A percentile compares a stretch with the other conserved stretches of the same genome.
Evolutionary conservation across 352 stramenopile genomes (phyloP).

Genomic region (Pythium aquatile): DNA sequence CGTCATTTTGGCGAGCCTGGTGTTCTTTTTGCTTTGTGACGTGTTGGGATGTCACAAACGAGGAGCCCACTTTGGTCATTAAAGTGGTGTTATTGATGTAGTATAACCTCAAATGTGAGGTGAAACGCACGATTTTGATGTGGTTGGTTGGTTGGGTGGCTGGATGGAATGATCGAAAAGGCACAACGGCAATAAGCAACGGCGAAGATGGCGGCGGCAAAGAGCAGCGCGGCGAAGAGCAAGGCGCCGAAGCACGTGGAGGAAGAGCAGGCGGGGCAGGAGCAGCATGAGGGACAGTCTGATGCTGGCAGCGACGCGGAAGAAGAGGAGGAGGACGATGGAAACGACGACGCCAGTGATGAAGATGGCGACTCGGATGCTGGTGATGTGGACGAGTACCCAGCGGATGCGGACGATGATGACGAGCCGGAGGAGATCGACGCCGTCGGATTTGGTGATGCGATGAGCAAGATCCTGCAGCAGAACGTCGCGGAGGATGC

Average conservation of each 20-base stretch:
- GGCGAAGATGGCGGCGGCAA: conserved; percentile 17
- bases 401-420: conserved; percentile 26
- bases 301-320: conserved; percentile 6
- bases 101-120: conserved; percentile 19
- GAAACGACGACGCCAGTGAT: conserved; percentile 15
- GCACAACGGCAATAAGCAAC: conserved; percentile 21
- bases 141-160: conserved; percentile 29
- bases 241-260: conserved; percentile 15
- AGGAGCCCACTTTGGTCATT: conserved; percentile 9
- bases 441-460: conserved; percentile 79
- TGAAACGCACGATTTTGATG: conserved; percentile 23
- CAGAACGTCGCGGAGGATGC: conserved; percentile 69
- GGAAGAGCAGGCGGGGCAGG: conserved; percentile 2
- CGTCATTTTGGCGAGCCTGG: conserved; percentile 45
- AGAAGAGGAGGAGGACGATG: conserved; percentile 8
- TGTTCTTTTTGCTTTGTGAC: conserved; percentile 2
- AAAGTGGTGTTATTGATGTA: neutral
- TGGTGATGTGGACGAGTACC: conserved; percentile 22
- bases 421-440: conserved; percentile 44
- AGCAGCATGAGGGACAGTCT: conserved; percentile 15
- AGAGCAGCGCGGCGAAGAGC: conserved; percentile 7
- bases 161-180: conserved; percentile 28
- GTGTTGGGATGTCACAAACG: conserved; percentile 11
- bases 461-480: conserved; percentile 84
- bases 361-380: conserved; percentile 12